Conservation (phyloP, 2,329 filamentous ascomycete genomes). For the Beauveria australis region DNA sequence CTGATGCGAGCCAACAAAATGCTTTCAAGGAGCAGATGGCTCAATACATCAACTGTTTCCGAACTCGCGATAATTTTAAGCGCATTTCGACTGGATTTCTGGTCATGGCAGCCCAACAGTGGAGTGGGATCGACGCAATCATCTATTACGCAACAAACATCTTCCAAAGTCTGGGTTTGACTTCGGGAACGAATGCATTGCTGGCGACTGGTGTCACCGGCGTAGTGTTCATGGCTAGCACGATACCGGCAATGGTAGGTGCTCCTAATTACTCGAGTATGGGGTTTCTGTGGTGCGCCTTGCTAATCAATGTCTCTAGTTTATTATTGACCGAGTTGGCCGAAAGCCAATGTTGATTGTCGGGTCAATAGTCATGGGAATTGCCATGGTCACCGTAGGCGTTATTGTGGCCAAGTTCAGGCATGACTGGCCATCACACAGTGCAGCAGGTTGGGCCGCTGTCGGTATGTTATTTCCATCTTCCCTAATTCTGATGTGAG, state of each 20-base stretch:
- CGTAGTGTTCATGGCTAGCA: slow-evolving; percentile 52
- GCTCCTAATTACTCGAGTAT: background rate
- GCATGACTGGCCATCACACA: slow-evolving; percentile 28
- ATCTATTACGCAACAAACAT: slow-evolving; percentile 46
- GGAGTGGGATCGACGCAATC: slow-evolving; percentile 28
- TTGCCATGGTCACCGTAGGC: slow-evolving; percentile 30
- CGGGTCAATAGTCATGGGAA: slow-evolving; percentile 30
- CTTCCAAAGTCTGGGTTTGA: slow-evolving; percentile 56
- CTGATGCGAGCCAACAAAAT: slow-evolving; percentile 32
- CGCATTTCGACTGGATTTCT: slow-evolving; percentile 56
- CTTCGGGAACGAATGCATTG: slow-evolving; percentile 49
- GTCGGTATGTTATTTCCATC: slow-evolving; percentile 16
- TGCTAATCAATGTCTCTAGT: slow-evolving; percentile 3
- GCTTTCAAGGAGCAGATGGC: slow-evolving; percentile 37
- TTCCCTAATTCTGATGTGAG: background rate
- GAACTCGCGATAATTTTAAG: slow-evolving; percentile 46
- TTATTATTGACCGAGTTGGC: slow-evolving; percentile 32
- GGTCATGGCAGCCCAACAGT: slow-evolving; percentile 53
- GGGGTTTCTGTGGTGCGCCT: background rate
- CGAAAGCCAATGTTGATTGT: slow-evolving; percentile 30
- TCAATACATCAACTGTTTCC: slow-evolving; percentile 29
- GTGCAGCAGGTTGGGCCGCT: slow-evolving; percentile 29
- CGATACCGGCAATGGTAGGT: slow-evolving; percentile 23
- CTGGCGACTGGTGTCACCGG: slow-evolving; percentile 65
- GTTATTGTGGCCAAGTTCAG: slow-evolving; percentile 32